Evolutionary conservation across 2,329 filamentous ascomycete species (phyloP), one percentile per base, ranked within the genome.

Genomic region (Meredithiella fracta): DNA sequence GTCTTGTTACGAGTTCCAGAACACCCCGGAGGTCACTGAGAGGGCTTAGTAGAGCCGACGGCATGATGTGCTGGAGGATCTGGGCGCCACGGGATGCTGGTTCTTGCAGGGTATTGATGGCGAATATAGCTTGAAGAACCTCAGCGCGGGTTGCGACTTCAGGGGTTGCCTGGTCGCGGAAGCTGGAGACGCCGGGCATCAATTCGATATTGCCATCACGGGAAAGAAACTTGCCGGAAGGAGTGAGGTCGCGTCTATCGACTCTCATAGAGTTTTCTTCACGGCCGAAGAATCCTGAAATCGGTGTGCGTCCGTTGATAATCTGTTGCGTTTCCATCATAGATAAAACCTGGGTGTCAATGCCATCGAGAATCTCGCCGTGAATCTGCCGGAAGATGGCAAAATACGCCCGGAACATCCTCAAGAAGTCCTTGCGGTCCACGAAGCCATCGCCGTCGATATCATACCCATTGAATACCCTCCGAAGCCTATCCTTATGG

Each of bases 341-440:
- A 38, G 86, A 78, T 66, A 86, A 79, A 55, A 85, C 77, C 64
- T 90, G 85, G 60, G 90, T 85, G 63, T 90, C 85, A 60, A 89
- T 74, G 1, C 81, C 82, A 57, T 86, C 82, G 4, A 91, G 74
- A 59, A 90, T 85, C 61, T 97, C 91, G 59, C 80, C 80, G 59
- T 92, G 89, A 68, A 95, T 82, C 65, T 95, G 86, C 64, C 90
- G 88, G 65, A 89, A 92, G 7, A 96, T 78, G 1, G 86, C 82
- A 67, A 94, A 97, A 67, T 94, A 95, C 0, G 91, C 91, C 47
- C 87, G 78, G 67, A 97, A 95, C 69, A 98, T 85, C 56, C 90
- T 82, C 31, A 97, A 69, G 63, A 96, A 94, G 66, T 98, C 91
- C 62, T 83, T 83, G 15, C 92, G 78, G 62, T 83, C 82, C 44